Base-by-base conservation (phyloP, 306 rosid genomes). In the Quercus gilva region DNA sequence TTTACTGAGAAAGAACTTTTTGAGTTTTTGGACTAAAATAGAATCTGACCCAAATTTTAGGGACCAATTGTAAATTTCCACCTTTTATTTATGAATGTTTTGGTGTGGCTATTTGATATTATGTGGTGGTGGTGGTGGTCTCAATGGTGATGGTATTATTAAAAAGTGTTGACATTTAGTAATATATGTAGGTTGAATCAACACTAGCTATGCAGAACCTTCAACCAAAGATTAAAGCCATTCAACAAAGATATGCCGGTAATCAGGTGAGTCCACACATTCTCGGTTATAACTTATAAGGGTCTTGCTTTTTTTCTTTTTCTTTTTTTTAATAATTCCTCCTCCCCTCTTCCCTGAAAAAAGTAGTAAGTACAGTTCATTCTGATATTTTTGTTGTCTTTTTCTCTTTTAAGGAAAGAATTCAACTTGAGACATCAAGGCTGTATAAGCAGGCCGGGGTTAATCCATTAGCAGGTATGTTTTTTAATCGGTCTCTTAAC, bases 361-460 rank as follows among this genome's bases (percentile, higher is more conserved):
- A 49, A 74, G 45, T 71, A 21, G 19, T 75, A 52, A 65, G 61
- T 71, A 71, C 75, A 65, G 55, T 78, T 61, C 78, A 81, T 69
- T 82, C 87, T 85, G 72, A 79, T 80, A 75, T 67, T 76, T 75
- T 63, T 49, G 33, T 76, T 79, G 52, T 70, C 29, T 78, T 86
- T 63, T 75, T 74, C 84, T 79, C 71, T 83, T 85, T 91, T 64
- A 88, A 96, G 99, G 99, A 93, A 93, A 96, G 98, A 89, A 96
- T 96, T 84, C 98, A 96, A 89, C 99, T 96, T 67, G 99, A 96
- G 90, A 96, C 99, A 6, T 93, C 99, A 79, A 86, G 99, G 86
- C 85, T 93, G 67, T 93, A 96, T 84, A 87, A 29, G 79, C 97
- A 96, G 79, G 99, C 99, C 17, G 99, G 99, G 87, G 96, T 96